Evolutionary conservation across 2,329 filamentous ascomycete species (phyloP), one percentile per base, ranked within the genome.

Genomic region (Atkinsonella hypoxylon): DNA sequence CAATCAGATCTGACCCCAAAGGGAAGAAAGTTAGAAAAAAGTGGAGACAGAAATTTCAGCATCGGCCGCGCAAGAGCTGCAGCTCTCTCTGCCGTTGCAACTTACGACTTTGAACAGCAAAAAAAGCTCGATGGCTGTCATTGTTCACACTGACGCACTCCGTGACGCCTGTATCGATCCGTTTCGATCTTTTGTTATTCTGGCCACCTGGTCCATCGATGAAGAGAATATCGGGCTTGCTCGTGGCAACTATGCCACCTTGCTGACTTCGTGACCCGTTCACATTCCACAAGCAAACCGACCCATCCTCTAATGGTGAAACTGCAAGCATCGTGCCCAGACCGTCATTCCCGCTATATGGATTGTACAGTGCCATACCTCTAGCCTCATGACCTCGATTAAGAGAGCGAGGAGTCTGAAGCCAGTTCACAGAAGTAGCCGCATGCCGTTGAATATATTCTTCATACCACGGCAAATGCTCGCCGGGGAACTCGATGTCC

Each of bases 401-500:
- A 49, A 60, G 62, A 39, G 72, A 61, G 10, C 67, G 67, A 9
- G 84, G 82, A 50, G 79, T 74, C 61, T 89, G 77, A 41, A 94
- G 73, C 90, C 90, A 96, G 58, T 78, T 83, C 49, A 89, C 72
- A 13, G 75, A 76, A n/a, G 89, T 74, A 0, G 83, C 82, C 1
- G 81, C 89, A 66, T 90, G 77, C 34, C 90, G 78, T 49, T 90
- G 87, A 55, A 94, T 84, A 61, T 89, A 95, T 65, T 96, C 90
- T 50, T 86, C 78, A 64, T 95, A 95, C 85, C 89, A 96, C 46
- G 86, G 81, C 18, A 90, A 74, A 40, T 72, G 73, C 67, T 96
- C 89, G 4, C 68, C 70, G 0, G 82, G 78, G 55, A 85, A 89
- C 0, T 79, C 80, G 0, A 87, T 87, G 58, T 95, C 88, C 89